Evolutionary conservation across 1,284 basidiomycete species (phyloP), one percentile per base, ranked within the genome.

Genomic region (Boletus mariae): DNA sequence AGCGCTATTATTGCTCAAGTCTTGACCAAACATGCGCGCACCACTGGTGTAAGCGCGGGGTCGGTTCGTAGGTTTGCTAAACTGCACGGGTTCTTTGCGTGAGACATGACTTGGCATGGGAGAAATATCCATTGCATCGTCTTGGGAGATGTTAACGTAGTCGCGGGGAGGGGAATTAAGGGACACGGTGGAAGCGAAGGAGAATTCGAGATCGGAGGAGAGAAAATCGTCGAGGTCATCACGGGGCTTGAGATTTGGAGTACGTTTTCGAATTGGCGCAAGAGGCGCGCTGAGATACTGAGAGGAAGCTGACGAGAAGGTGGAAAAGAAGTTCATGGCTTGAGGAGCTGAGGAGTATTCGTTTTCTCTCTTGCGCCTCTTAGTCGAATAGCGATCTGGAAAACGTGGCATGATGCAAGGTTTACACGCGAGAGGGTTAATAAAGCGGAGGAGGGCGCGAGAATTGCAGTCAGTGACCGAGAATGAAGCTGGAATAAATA

Each of bases 111-210:
- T 52, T 45, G 79, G 85, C 13, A 77, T 79, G 12, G 89, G 89
- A 4, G 89, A 90, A 43, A 90, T 85, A 63, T 91, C 88, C 88
- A 91, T 91, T 4, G 85, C 79, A 57, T 82, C 76, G 40, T 75
- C 72, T 56, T 71, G 75, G 52, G 74, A 75, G 52, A 84, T 67
- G 44, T 71, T 67, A 52, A 74, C 63, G 52, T 72, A 61, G 28
- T 78, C 73, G 47, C 71, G 76, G 10, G 80, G 74, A 35, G 88
- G 85, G 26, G 87, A 89, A 63, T 87, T 78, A 44, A 91, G 72
- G 7, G 88, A 90, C 68, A 91, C 84, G 57, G 79, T 87, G 28
- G 87, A 89, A 12, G 87, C 87, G 65, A 91, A 91, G 15, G 88
- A 91, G 41, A 83, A 73, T 64, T 91, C 88, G 43, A 90, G 77